Conservation (phyloP, 192 early-diverging fungal genomes). For the Rhizophagus clarus region DNA sequence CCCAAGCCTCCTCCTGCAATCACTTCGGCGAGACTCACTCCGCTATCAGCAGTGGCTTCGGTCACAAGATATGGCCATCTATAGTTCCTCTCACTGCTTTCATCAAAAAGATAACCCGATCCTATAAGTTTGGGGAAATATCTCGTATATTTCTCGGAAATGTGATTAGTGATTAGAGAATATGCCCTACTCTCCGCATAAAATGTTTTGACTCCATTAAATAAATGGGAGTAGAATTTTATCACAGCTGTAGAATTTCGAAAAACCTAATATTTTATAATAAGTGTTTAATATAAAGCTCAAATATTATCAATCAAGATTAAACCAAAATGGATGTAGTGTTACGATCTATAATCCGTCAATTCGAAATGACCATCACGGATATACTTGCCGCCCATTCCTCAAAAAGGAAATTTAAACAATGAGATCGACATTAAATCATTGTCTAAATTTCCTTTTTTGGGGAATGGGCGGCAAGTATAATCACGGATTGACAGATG, state of each 20-base stretch:
- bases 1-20: not conserved
- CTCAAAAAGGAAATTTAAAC: too few species aligned
- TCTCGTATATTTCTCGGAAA: not conserved
- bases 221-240: conserved; percentile 43
- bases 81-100: conserved; percentile 24
- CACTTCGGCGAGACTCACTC: not conserved
- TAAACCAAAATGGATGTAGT: too few species aligned
- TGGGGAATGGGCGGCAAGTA: too few species aligned
- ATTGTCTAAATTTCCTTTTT: too few species aligned
- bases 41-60: not conserved
- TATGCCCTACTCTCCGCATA: conserved; percentile 32
- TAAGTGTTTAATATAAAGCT: not conserved
- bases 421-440: too few species aligned
- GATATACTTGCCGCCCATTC: too few species aligned
- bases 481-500: too few species aligned
- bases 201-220: conserved; percentile 32
- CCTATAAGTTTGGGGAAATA: conserved; percentile 36
- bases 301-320: not conserved
- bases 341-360: too few species aligned
- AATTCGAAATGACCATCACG: too few species aligned
- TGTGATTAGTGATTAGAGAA: conserved; percentile 9
- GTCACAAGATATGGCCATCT: conserved; percentile 41
- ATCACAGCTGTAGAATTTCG: conserved; percentile 27
- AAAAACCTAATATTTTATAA: conserved; percentile 35
- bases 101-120: conserved; percentile 32